phyloP scores from a whole-genome alignment of 1,284 basidiomycete species.

The Tylopilus sp. region DNA sequence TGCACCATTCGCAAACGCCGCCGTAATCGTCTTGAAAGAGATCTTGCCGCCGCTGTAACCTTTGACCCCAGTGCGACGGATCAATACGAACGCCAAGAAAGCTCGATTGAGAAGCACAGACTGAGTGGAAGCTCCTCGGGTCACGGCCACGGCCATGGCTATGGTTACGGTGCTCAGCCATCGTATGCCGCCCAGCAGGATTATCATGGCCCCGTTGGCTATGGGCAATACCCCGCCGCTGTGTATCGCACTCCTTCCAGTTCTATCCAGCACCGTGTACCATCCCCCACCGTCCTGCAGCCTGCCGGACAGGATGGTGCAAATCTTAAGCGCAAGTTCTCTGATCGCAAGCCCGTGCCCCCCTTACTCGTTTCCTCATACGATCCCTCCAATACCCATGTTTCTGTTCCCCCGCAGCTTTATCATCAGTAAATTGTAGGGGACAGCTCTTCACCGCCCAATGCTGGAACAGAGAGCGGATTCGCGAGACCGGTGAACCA shows the following conservation, averaged over 20 bases:
- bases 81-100: conserved; percentile 30
- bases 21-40: conserved; percentile 41
- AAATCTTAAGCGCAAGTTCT: conserved; percentile 33
- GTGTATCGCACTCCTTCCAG: conserved; percentile 8
- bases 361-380: conserved; percentile 25
- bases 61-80: conserved; percentile 46
- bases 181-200: conserved; percentile 21
- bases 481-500: conserved; percentile 9
- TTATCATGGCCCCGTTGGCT: conserved; percentile 17
- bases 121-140: conserved; percentile 37
- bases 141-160: conserved; percentile 30
- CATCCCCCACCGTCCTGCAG: conserved; percentile 16
- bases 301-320: conserved; percentile 24
- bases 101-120: conserved; percentile 35
- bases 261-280: conserved; percentile 4
- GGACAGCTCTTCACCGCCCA: neutral
- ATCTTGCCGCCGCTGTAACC: conserved; percentile 45
- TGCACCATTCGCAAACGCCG: conserved; percentile 48
- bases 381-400: conserved; percentile 22
- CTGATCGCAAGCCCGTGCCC: conserved; percentile 34
- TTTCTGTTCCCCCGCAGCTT: conserved; percentile 22
- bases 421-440: conserved; percentile 3
- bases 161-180: conserved; percentile 15
- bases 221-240: conserved; percentile 18
- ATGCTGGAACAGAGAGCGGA: conserved; percentile 1